phyloP scores from a whole-genome alignment of 1,284 basidiomycete species.

The Kwoniella shivajii region DNA sequence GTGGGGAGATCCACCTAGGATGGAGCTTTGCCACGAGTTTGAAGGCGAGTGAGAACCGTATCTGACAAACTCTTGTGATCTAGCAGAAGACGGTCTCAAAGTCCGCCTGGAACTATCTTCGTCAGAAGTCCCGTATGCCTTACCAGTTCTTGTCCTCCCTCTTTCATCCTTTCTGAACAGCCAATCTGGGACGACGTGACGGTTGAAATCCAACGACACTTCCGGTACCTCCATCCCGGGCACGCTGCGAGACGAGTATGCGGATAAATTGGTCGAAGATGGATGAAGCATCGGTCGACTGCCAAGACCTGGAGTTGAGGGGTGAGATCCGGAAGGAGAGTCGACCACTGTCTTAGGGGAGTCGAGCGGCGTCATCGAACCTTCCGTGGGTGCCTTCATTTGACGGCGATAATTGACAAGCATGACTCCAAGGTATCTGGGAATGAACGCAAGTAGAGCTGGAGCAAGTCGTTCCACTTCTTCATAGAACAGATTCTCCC shows the following conservation, averaged over 20 bases:
- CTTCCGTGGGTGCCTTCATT: constrained; percentile 28
- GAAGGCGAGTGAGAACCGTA: constrained; percentile 35
- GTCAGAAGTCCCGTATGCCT: constrained; percentile 16
- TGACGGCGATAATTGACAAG: constrained; percentile 86
- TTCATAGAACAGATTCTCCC: constrained; percentile 98
- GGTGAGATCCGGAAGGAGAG: constrained; percentile 19
- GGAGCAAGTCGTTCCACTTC: constrained; percentile 91
- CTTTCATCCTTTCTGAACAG: constrained; percentile 59
- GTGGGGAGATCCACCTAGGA: constrained; percentile 25
- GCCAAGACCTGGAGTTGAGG: constrained; percentile 32
- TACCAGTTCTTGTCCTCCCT: constrained; percentile 35
- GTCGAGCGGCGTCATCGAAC: constrained; percentile 14
- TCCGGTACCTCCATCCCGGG: constrained; percentile 73
- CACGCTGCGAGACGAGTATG: constrained; percentile 30
- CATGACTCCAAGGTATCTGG: constrained; percentile 96
- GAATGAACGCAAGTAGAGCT: constrained; percentile 86
- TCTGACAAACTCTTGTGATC: constrained; percentile 32
- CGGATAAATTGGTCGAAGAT: constrained; percentile 48
- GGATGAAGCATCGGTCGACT: constrained; percentile 47
- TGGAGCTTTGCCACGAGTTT: constrained; percentile 37
- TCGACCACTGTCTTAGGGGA: constrained; percentile 37
- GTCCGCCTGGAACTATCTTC: constrained; percentile 22
- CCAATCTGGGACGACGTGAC: constrained; percentile 95
- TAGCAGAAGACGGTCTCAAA: constrained; percentile 31
- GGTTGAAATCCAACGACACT: constrained; percentile 87